Conservation (phyloP, 2,329 filamentous ascomycete species). For the Gliomastix tumulicola region DNA sequence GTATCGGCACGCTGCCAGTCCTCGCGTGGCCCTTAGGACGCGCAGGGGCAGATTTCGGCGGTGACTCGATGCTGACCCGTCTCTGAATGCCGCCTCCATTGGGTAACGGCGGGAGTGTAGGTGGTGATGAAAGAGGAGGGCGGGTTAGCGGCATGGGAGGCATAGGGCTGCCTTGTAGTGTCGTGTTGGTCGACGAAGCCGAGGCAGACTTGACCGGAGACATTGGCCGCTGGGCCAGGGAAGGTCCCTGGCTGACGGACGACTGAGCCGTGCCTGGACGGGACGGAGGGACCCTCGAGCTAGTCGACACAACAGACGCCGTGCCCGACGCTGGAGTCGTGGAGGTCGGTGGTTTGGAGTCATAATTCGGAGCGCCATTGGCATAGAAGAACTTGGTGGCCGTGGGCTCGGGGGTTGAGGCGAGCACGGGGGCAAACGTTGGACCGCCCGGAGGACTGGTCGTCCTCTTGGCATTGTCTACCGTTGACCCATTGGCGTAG, state of each 20-base stretch:
- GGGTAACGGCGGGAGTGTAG: constrained; percentile 23
- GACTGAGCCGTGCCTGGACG: constrained; percentile 28
- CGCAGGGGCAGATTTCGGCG: constrained; percentile 25
- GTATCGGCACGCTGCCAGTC: constrained; percentile 26
- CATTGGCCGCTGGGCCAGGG: constrained; percentile 30
- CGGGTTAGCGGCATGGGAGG: constrained; percentile 17
- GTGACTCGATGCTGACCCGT: constrained; percentile 33
- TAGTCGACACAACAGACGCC: constrained; percentile 37
- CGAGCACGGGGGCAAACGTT: constrained; percentile 24
- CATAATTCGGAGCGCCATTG: constrained; percentile 51
- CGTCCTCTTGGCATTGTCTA: constrained; percentile 24
- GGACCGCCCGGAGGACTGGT: constrained; percentile 18
- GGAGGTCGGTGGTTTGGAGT: constrained; percentile 4
- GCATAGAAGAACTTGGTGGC: constrained; percentile 69
- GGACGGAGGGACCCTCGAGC: constrained; percentile 31
- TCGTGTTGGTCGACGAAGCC: constrained; percentile 8
- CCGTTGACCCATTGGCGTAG: constrained; percentile 44
- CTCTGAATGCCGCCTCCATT: constrained; percentile 24
- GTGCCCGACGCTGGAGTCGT: constrained; percentile 30
- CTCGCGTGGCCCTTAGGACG: constrained; percentile 30
- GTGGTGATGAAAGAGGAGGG: constrained; percentile 23
- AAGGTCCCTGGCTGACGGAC: constrained; percentile 9
- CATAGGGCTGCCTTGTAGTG: constrained; percentile 9
- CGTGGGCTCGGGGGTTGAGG: constrained; percentile 27
- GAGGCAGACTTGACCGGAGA: constrained; percentile 42